Percentiles rank a stretch among this genome's conserved stretches.
Conservation (phyloP, 2,329 filamentous ascomycete species). For the Diplodia sapinea region DNA sequence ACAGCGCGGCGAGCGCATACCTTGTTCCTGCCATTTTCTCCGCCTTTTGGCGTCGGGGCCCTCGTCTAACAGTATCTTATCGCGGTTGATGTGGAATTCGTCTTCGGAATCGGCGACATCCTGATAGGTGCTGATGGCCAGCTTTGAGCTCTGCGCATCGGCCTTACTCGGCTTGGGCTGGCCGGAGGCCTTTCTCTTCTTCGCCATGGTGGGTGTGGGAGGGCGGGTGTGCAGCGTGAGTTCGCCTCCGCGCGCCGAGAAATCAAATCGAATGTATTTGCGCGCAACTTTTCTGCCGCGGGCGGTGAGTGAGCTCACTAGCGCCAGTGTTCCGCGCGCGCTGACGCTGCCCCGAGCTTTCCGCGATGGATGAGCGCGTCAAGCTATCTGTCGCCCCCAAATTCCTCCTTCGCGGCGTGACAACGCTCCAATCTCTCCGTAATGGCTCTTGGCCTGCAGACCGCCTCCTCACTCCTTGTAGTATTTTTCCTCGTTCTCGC, state of each 20-base stretch:
- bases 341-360: not conserved
- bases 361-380: not conserved
- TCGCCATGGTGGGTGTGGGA: constrained; percentile 51
- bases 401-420: not conserved
- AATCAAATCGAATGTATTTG: not conserved
- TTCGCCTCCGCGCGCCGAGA: constrained; percentile 12
- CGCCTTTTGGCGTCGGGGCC: constrained; percentile 77
- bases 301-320: constrained; percentile 19
- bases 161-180: constrained; percentile 44
- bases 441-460: constrained; percentile 48
- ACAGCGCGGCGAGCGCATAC: constrained; percentile 43
- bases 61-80: constrained; percentile 86
- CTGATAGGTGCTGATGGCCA: constrained; percentile 68
- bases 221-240: not conserved
- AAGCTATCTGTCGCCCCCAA: not conserved
- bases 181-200: constrained; percentile 71
- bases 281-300: constrained; percentile 25
- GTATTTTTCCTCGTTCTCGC: constrained; percentile 47
- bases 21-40: constrained; percentile 72
- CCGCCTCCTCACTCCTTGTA: constrained; percentile 44
- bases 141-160: constrained; percentile 55
- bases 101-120: constrained; percentile 94
- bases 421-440: not conserved
- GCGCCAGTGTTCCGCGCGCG: not conserved
- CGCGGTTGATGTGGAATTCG: constrained; percentile 85